These are phyloP conservation scores for Nitzschia inconspicua DNA, from an alignment of 108 stramenopile species.

Conservation along the genomic window DNA sequence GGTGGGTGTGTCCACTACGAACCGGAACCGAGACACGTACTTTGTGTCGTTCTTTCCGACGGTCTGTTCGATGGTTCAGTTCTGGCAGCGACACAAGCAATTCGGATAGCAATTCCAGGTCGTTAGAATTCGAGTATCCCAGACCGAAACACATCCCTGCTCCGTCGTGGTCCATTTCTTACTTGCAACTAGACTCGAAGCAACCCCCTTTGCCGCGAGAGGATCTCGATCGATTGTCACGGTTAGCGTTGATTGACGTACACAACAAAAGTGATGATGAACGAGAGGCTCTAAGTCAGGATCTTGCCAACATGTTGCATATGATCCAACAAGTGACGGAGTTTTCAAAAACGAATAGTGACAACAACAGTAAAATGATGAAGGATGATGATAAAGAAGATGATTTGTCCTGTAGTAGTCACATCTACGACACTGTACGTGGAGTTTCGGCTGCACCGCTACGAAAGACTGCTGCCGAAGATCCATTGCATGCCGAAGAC, in stretches of 20 bases:
- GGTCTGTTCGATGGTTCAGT: no score
- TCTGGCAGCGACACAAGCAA: no score
- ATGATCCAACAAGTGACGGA: constrained; percentile 26
- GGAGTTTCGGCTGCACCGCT: constrained; percentile 21
- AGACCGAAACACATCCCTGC: constrained; percentile 1
- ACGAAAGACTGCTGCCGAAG: constrained; percentile 4
- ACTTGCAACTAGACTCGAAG: constrained; percentile 14
- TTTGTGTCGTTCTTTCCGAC: no score
- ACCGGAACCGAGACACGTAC: no score
- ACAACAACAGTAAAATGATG: background rate
- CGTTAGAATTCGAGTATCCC: background rate
- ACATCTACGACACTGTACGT: constrained; percentile 24
- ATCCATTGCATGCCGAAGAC: constrained; percentile 16
- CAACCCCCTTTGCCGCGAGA: constrained; percentile 6
- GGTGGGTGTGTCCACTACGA: no score
- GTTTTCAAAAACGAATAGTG: background rate
- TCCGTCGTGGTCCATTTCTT: constrained; percentile 23
- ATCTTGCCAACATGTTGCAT: constrained; percentile 28
- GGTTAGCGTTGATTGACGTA: constrained; percentile 13
- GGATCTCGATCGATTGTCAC: constrained; percentile 15
- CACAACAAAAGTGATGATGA: background rate
- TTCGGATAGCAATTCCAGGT: no score
- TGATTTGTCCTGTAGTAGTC: background rate
- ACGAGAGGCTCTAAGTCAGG: constrained; percentile 11
- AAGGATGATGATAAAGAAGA: background rate